Percentiles rank a stretch among this genome's conserved stretches.
Evolutionary conservation across 129 eudicot species (phyloP).

Genomic region (Rutidosis leptorrhynchoides): DNA sequence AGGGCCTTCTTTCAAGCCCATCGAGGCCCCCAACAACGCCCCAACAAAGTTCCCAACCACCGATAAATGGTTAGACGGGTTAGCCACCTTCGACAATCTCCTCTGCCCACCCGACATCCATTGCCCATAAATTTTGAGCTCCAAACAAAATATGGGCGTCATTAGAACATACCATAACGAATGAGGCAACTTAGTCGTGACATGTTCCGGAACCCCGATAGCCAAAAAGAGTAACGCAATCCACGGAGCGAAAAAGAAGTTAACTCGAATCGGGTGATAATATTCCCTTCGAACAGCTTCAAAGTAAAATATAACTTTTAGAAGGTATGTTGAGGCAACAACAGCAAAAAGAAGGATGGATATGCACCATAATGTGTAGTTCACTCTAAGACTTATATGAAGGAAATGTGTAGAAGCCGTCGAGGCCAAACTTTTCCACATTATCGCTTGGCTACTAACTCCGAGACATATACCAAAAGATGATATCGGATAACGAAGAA

Average conservation of each 20-base stretch:
- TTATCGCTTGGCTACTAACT: constrained; percentile 79
- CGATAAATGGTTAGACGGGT: constrained; percentile 75
- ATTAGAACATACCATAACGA: constrained; percentile 70
- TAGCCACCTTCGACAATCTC: constrained; percentile 85
- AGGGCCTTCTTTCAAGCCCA: constrained; percentile 96
- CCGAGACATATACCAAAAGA: constrained; percentile 95
- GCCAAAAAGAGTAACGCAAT: constrained; percentile 72
- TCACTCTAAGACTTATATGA: constrained; percentile 52
- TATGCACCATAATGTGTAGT: constrained; percentile 62
- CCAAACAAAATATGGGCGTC: constrained; percentile 66
- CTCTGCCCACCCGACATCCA: constrained; percentile 98
- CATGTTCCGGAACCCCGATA: constrained; percentile 60
- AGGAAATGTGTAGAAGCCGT: constrained; percentile 61
- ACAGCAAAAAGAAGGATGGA: constrained; percentile 47
- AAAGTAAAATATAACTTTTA: constrained; percentile 74
- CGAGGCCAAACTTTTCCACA: constrained; percentile 77
- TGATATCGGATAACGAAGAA: constrained; percentile 75
- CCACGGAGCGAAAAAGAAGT: constrained; percentile 93
- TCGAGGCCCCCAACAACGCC: constrained; percentile 71
- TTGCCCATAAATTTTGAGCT: constrained; percentile 89
- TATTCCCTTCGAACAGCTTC: constrained; percentile 95
- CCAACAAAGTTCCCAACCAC: constrained; percentile 90
- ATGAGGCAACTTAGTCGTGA: constrained; percentile 36
- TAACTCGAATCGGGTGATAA: constrained; percentile 81
- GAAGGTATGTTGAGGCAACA: constrained; percentile 51